phyloP scores from a whole-genome alignment of 768 basidiomycete species.

The Rhizopogon vulgaris region DNA sequence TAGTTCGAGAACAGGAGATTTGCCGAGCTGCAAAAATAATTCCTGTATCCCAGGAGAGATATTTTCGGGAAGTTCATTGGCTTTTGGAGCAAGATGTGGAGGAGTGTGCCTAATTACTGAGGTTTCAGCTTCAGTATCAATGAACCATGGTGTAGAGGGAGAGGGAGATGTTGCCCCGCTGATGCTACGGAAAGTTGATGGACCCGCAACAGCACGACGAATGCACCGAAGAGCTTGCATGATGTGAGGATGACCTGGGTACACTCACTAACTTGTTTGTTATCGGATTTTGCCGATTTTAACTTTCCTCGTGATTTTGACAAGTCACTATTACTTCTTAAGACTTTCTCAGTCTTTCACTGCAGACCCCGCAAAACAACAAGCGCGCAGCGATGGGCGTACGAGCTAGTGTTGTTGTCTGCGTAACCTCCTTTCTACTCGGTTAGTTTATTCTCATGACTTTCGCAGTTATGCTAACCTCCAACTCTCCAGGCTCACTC shows the following conservation, averaged over 20 bases:
- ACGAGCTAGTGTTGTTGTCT: constrained; percentile 69
- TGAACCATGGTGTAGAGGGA: constrained; percentile 54
- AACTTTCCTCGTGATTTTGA: constrained; percentile 11
- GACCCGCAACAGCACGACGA: neutral
- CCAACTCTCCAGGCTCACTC: constrained; percentile 48
- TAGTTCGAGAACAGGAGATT: constrained; percentile 66
- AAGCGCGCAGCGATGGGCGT: constrained; percentile 50
- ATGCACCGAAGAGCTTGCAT: constrained; percentile 17
- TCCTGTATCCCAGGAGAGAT: constrained; percentile 46
- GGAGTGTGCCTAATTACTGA: constrained; percentile 14
- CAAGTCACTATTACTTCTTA: neutral
- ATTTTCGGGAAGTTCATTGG: constrained; percentile 37
- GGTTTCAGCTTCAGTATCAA: constrained; percentile 36
- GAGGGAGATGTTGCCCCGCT: constrained; percentile 1
- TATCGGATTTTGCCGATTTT: constrained; percentile 13
- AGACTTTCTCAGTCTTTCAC: neutral
- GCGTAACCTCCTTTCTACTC: constrained; percentile 73
- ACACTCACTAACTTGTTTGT: too few relatives aligned
- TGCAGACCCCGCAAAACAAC: neutral
- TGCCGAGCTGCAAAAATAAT: constrained; percentile 50
- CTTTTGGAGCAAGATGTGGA: constrained; percentile 20
- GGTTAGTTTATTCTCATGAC: constrained; percentile 35
- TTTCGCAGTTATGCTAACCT: neutral
- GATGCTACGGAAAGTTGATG: neutral
- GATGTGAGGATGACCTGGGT: too few relatives aligned